Conservation (phyloP, 2,329 filamentous ascomycete species). For the Calonectria montana region DNA sequence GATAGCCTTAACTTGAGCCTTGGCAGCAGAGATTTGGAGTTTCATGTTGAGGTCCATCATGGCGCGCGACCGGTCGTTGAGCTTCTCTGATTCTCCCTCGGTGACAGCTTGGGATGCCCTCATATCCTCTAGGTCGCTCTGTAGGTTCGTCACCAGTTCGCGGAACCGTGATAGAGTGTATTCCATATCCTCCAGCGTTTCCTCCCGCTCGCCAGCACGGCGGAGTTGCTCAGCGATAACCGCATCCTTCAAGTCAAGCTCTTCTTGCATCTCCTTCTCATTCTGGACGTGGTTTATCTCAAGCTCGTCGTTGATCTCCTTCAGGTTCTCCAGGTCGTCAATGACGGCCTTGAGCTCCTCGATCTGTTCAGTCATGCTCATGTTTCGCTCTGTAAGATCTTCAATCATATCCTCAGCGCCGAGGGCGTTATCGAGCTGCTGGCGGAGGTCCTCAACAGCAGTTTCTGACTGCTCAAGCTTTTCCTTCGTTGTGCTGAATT, state of each 20-base stretch:
- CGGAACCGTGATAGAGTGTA: constrained; percentile 91
- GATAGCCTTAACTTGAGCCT: constrained; percentile 94
- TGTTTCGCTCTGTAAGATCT: constrained; percentile 88
- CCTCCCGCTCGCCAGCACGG: constrained; percentile 80
- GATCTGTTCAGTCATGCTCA: constrained; percentile 84
- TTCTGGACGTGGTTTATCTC: constrained; percentile 93
- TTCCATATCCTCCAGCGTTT: constrained; percentile 86
- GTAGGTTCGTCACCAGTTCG: constrained; percentile 86
- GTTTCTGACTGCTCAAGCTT: constrained; percentile 79
- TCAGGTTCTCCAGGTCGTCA: constrained; percentile 87
- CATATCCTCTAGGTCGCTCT: constrained; percentile 91
- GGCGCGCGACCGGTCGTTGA: constrained; percentile 87
- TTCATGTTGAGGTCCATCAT: constrained; percentile 98
- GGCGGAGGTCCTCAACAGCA: constrained; percentile 84
- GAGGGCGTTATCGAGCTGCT: constrained; percentile 89
- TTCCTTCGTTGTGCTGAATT: constrained; percentile 77
- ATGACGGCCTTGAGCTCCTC: constrained; percentile 85
- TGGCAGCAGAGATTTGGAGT: constrained; percentile 88
- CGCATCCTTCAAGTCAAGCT: constrained; percentile 88
- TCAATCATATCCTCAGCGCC: constrained; percentile 95
- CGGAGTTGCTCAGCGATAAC: constrained; percentile 85
- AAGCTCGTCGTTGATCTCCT: constrained; percentile 94
- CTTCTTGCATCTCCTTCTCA: constrained; percentile 93
- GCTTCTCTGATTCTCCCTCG: constrained; percentile 90
- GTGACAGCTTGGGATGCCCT: constrained; percentile 91